Evolutionary conservation across 805 yeast genomes (phyloP), one percentile per base, ranked within the genome.

Genomic region (Wickerhamiella kurtzmanii): DNA sequence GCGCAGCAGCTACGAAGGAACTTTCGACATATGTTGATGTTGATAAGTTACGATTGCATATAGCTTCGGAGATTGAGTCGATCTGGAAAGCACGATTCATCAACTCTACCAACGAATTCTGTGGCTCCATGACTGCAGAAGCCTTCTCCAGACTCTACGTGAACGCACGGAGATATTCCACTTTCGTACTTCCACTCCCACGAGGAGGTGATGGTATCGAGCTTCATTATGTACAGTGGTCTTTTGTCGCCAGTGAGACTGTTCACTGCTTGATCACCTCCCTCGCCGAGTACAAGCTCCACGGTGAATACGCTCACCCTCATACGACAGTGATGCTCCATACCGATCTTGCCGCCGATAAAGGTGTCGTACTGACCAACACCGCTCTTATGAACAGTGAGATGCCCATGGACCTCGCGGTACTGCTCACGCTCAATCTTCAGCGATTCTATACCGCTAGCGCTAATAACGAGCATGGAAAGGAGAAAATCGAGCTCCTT

Each of bases 161-260:
- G 37, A 75, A 73, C 50, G 95, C 95, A 0, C 76, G 79, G 58
- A 70, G 68, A 50, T 77, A 81, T 60, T 95, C 96, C 19, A 72
- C 77, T 32, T 92, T 92, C 64, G 80, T 92, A n/a, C 70, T 92
- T 20, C 98, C 98, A 0, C 66, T 92, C 47, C 95, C 96, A 3
- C 67, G 68, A 35, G 68, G 67, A 13, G 71, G 65, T 13, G 60
- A 62, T 4, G 73, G 70, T 3, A 55, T 63, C 6, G 98, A 92
- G 65, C 72, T 92, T 66, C 96, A 92, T 60, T 86, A 82, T 61
- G 77, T 88, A 19, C 97, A 92, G 66, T 92, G 98, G 98, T 72
- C 77, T 17, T 84, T 86, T 61, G 88, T 82, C 13, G 95, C 89
- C 0, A 80, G 83, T 15, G 56, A 77, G 38, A 88, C 96, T 2